Percentiles rank a stretch among this genome's conserved stretches.
phyloP scores from a whole-genome alignment of 345 rosid species.

The Eutrema heterophyllum region DNA sequence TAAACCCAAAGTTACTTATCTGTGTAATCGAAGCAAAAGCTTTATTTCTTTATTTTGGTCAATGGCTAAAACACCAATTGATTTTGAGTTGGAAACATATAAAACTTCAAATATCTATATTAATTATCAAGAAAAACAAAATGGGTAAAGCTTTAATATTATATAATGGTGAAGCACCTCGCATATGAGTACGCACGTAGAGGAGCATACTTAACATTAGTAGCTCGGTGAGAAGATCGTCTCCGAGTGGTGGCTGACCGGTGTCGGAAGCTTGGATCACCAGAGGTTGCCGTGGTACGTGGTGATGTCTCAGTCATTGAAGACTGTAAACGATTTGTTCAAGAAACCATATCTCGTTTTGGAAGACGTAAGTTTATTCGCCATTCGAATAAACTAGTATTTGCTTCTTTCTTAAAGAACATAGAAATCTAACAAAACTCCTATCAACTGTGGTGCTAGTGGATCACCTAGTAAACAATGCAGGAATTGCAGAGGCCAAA shows the following conservation, averaged over 20 bases:
- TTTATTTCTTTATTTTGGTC: background rate
- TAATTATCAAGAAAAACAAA: background rate
- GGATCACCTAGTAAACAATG: slow-evolving; percentile 49
- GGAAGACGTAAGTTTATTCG: slow-evolving; percentile 18
- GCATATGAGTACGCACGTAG: slow-evolving; percentile 24
- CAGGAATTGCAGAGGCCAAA: slow-evolving; percentile 32
- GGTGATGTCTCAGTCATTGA: slow-evolving; percentile 34
- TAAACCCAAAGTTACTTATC: background rate
- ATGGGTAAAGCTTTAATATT: background rate
- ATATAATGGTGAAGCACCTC: slow-evolving; percentile 5
- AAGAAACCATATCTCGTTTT: slow-evolving; percentile 24
- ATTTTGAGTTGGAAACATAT: background rate
- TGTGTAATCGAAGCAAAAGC: background rate
- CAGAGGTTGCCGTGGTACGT: slow-evolving; percentile 16
- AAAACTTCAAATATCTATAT: too few relatives aligned
- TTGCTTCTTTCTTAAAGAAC: background rate
- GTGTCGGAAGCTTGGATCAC: slow-evolving; percentile 31
- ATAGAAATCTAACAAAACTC: background rate
- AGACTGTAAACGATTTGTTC: slow-evolving; percentile 31
- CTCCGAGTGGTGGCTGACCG: slow-evolving; percentile 19
- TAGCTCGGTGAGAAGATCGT: slow-evolving; percentile 34
- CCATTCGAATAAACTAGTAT: background rate
- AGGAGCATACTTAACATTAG: slow-evolving; percentile 31
- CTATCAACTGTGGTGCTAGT: slow-evolving; percentile 25
- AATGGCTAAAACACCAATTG: background rate